Base-by-base conservation (phyloP, 331 rosid genomes). In the Pyrus hybrid region DNA sequence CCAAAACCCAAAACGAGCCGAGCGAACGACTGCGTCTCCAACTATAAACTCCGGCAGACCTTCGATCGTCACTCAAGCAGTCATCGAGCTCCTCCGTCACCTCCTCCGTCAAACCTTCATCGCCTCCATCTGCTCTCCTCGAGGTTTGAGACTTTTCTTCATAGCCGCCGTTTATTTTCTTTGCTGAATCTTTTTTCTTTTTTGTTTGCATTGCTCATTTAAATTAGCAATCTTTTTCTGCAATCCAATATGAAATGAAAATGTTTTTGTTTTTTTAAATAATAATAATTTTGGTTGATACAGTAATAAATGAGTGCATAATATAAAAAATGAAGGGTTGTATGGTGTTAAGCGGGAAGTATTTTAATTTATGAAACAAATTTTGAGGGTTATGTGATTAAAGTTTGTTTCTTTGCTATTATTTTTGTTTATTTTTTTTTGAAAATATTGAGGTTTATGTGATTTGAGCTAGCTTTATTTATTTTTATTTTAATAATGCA, bases 11-110 rank as follows among this genome's bases (percentile, higher is more conserved):
- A 22, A 53, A 53, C 49, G 63, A 43, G n/a, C 37, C 70, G 60
- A 62, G 58, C 77, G 45, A 72, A 23, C 57, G 56, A 62, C 77
- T 51, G 69, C 77, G 61, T 41, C 60, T 43, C 61, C 61, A 61
- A 13, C 43, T 7, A 7, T 53, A n/a, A 61, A 73, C 35, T 73
- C 67, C 56, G 43, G 8, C 47, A 20, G 18, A 61, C 29, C 70
- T 73, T 73, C 61, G 47, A 73, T 73, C 70, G 29, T 62, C 29
- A 30, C n/a, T 3, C 69, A 26, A 12, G 11, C 70, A 53, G 10
- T 18, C 22, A 7, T 18, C 43, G 2, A 9, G 8, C 60, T 11
- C 25, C 49, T 62, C 28, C 68, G 49, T 29, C 30, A 29, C 29
- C 29, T 26, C 29, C 29, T 26, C 29, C 47, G 47, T 41, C 13